Evolutionary conservation across 148 eudicot species (phyloP), one percentile per base, ranked within the genome.

Genomic region (Cornus kousa): DNA sequence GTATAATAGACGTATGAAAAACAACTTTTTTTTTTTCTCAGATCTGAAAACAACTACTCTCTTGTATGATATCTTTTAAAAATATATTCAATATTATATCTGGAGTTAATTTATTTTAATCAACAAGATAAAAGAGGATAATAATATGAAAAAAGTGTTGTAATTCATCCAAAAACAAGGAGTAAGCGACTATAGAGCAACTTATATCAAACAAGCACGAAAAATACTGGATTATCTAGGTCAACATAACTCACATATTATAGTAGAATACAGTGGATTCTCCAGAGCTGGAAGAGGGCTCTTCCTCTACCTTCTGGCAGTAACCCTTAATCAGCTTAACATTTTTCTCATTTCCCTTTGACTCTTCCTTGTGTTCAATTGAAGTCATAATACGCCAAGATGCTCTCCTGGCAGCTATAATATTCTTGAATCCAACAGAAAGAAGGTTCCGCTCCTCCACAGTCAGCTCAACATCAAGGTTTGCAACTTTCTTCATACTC

Each of bases 361-460:
- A 28, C 28, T 28, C 28, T 28, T 28, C 28, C 28, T 28, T 28
- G 28, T 93, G 98, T 85, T 95, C 97, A 83, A 95, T 93, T 4
- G 97, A 95, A 39, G 99, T 93, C 99, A 93, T 91, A 68, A 95
- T 95, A 67, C 97, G 92, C 99, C 98, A 95, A 32, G 99, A 95
- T 59, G 99, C 99, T 83, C 99, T 88, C 32, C 97, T 82, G 50
- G 97, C 92, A 83, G 97, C 99, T 75, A 95, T 95, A 24, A 95
- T 97, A 74, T 95, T 95, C 89, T 95, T 95, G 92, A 91, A 95
- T 37, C 97, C 99, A 39, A 95, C 97, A 10, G 99, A 95, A 32
- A 95, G 95, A 69, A 95, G 91, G 85, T 93, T 95, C 87, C 97
- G 88, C 81, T 95, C 98, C 81, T 93, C 98, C 50, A 90, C 94